phyloP scores from a whole-genome alignment of 345 rosid species.

The Lumnitzera littorea region DNA sequence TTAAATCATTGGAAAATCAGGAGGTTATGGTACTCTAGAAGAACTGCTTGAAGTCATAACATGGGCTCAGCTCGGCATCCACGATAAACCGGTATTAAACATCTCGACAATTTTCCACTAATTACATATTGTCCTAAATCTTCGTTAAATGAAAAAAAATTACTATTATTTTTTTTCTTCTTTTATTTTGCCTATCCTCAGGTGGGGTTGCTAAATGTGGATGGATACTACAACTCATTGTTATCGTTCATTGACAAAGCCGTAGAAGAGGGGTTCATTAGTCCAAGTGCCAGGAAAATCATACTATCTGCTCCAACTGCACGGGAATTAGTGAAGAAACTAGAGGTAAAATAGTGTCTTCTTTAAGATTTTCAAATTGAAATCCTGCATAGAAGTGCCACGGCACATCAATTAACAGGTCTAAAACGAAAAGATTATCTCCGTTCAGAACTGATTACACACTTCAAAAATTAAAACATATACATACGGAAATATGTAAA shows the following conservation, averaged over 20 bases:
- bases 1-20: conserved; percentile 17
- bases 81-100: conserved; percentile 72
- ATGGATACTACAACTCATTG: conserved; percentile 96
- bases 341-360: conserved; percentile 51
- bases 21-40: conserved; percentile 98
- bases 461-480: no score
- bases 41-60: conserved; percentile 96
- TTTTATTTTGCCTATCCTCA: conserved; percentile 7
- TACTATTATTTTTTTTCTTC: background rate
- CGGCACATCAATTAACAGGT: no score
- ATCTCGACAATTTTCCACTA: background rate
- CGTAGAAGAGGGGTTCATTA: conserved; percentile 92
- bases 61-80: conserved; percentile 99
- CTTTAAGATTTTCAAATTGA: no score
- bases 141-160: background rate
- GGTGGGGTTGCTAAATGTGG: conserved; percentile 98
- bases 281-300: conserved; percentile 80
- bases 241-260: conserved; percentile 96
- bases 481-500: no score
- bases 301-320: conserved; percentile 89
- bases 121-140: background rate
- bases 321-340: conserved; percentile 65
- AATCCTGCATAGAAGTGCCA: no score
- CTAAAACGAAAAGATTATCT: no score
- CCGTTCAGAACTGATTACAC: no score